Percentiles rank a stretch among this genome's conserved stretches.
Conservation (phyloP, 495 filamentous ascomycete genomes). For the Talaromyces ruber region DNA sequence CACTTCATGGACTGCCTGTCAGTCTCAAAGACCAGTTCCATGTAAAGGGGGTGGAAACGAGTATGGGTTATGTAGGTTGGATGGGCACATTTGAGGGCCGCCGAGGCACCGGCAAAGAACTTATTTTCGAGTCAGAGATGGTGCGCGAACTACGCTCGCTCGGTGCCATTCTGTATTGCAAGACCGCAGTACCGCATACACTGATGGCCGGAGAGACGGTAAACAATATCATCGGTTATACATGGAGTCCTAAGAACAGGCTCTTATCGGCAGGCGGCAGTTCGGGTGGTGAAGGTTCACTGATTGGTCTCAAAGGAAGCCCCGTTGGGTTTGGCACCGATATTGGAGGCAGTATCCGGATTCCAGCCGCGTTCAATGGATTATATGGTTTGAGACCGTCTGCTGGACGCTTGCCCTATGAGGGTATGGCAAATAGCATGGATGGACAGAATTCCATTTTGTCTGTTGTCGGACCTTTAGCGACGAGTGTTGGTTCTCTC, state of each 20-base stretch:
- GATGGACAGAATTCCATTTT: constrained; percentile 51
- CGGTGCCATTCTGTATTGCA: constrained; percentile 30
- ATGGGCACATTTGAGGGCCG: constrained; percentile 45
- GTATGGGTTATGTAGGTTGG: constrained; percentile 55
- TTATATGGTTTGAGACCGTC: constrained; percentile 49
- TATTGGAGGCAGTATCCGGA: constrained; percentile 62
- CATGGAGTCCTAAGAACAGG: constrained; percentile 43
- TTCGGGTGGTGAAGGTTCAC: constrained; percentile 50
- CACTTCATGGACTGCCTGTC: constrained; percentile 57
- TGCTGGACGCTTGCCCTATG: constrained; percentile 33
- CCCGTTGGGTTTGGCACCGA: constrained; percentile 57
- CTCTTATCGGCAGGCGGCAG: constrained; percentile 43
- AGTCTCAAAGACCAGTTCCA: constrained; percentile 68
- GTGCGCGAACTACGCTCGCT: constrained; percentile 38
- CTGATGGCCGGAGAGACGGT: constrained; percentile 45
- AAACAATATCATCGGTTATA: constrained; percentile 47
- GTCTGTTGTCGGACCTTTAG: constrained; percentile 51
- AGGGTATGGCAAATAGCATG: constrained; percentile 39
- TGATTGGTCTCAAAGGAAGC: constrained; percentile 47
- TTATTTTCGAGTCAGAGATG: constrained; percentile 38
- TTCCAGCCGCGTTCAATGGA: constrained; percentile 57
- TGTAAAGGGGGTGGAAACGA: constrained; percentile 54
- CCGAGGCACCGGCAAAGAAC: constrained; percentile 27
- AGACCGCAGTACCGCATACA: constrained; percentile 51
- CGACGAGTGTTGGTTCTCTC: constrained; percentile 38